Evolutionary conservation across 2,329 filamentous ascomycete genomes (phyloP), one percentile per base, ranked within the genome.

Genomic region (Fusarium solani-melongenae): DNA sequence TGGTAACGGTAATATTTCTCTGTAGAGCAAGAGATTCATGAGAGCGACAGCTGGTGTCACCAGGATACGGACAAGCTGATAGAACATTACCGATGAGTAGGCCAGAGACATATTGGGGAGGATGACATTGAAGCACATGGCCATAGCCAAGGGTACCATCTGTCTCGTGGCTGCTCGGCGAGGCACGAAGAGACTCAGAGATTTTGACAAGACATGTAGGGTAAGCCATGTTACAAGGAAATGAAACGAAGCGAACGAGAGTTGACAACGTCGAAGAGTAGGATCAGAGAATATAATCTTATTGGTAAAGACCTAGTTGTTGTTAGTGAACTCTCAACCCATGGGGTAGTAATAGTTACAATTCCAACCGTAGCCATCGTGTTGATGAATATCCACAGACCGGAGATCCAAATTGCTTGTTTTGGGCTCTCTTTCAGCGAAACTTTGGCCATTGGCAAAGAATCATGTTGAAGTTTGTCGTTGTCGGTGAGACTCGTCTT

Each of bases 51-150:
- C 87, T 4, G 92, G 92, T 1, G 91, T 93, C 31, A 93, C 86
- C 14, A 93, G 84, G 67, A 93, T 91, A 27, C 91, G 88, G 6
- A 90, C 90, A 57, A 93, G 88, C 80, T 93, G 91, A 80, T 93
- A 93, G 79, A 93, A 93, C 46, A 90, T 91, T 46, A 93, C 89
- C 59, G 88, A 88, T 24, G 91, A 92, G 79, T 89, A 92, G 33
- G 91, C 91, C 49, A 93, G 84, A 2, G 90, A 92, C 8, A 92
- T 82, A 77, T 93, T 93, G 11, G 90, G 91, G 2, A 93, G 84
- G 71, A 93, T 90, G 78, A 93, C 90, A 80, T 93, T 93, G 67
- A 91, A 84, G 60, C 89, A 87, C 91, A 93, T 93, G 76, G 90
- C 88, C 33, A 91, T 77, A 4, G 90, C 89, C n/a, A 93, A 84